Conservation (phyloP, 78 protist species). For the Dictyostelium firmibasis region DNA sequence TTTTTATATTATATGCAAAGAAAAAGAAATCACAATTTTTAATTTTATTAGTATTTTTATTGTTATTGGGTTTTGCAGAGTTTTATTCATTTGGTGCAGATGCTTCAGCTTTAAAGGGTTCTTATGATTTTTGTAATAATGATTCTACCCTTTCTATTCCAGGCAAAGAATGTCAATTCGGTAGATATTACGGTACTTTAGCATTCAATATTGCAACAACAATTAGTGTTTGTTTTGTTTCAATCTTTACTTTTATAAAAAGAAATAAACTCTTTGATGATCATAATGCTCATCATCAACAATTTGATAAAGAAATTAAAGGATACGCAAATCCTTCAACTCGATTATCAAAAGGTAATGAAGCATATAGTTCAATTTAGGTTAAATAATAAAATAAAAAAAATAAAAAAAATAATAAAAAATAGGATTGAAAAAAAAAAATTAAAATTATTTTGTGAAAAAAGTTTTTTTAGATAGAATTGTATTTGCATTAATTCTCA, state of each 20-base stretch:
- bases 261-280: background rate
- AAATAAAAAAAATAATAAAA: background rate
- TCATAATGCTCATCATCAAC: background rate
- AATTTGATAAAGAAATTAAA: background rate
- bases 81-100: background rate
- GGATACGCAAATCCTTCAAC: background rate
- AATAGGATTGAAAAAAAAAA: no score
- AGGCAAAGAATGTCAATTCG: background rate
- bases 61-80: background rate
- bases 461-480: no score
- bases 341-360: background rate
- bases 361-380: background rate
- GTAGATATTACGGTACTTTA: background rate
- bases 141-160: background rate
- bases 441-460: no score
- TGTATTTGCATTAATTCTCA: no score
- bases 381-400: background rate
- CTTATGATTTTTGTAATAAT: background rate
- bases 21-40: background rate
- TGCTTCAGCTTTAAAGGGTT: background rate
- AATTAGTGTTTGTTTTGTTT: background rate
- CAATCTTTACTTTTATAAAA: background rate
- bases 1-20: background rate
- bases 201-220: background rate
- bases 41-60: background rate